Percentiles rank a stretch among this genome's conserved stretches.
Evolutionary conservation across 2,329 filamentous ascomycete species (phyloP).

Genomic region (Neofusicoccum cordaticola): DNA sequence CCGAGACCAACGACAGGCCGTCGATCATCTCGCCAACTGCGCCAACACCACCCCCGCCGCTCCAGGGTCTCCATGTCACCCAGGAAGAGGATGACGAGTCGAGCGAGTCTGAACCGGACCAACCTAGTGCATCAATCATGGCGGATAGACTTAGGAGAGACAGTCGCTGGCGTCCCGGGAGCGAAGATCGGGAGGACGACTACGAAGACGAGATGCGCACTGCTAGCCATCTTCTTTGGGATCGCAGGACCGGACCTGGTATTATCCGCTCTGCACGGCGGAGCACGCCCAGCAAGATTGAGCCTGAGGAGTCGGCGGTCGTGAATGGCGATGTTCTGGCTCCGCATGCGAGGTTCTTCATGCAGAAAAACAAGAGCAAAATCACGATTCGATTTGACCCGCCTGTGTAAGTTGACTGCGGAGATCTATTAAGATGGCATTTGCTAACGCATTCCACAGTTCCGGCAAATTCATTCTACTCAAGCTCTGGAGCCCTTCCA

Average conservation of each 20-base stretch:
- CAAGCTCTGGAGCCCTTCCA: constrained; percentile 82
- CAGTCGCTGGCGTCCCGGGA: constrained; percentile 34
- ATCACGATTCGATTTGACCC: constrained; percentile 85
- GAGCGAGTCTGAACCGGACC: constrained; percentile 32
- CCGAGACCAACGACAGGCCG: not conserved
- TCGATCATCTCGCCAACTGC: constrained; percentile 10
- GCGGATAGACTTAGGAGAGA: constrained; percentile 40
- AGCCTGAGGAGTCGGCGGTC: constrained; percentile 26
- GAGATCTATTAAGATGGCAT: too few relatives aligned
- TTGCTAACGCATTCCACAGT: constrained; percentile 30
- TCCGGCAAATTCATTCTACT: constrained; percentile 80
- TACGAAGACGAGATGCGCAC: constrained; percentile 32
- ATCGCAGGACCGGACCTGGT: constrained; percentile 31
- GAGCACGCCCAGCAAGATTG: constrained; percentile 34
- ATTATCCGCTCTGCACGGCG: constrained; percentile 27
- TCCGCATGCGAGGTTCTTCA: constrained; percentile 79
- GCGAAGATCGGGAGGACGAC: constrained; percentile 34
- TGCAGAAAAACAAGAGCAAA: constrained; percentile 76
- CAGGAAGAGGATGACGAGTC: constrained; percentile 28
- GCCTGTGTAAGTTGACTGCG: constrained; percentile 55
- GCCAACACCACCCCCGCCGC: constrained; percentile 9
- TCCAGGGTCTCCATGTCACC: constrained; percentile 37
- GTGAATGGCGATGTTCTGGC: constrained; percentile 50
- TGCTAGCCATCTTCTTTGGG: constrained; percentile 31
- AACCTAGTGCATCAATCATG: constrained; percentile 37